Evolutionary conservation across 1,284 basidiomycete genomes (phyloP).

Genomic region (Tremellales sp.): DNA sequence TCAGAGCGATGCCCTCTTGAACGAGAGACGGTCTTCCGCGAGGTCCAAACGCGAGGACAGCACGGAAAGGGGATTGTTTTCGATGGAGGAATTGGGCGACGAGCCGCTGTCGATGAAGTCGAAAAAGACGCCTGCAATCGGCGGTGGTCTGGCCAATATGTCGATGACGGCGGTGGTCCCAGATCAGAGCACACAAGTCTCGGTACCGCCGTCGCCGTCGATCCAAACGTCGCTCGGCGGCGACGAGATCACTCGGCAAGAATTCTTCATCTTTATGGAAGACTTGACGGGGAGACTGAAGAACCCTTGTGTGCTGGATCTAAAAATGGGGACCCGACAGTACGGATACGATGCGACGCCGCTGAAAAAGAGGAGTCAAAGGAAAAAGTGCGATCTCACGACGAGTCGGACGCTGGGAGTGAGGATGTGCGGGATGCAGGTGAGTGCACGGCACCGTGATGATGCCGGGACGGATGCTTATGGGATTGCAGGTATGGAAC

Average conservation of each 20-base stretch:
- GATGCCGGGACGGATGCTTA: background rate
- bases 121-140: background rate
- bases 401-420: constrained; percentile 88
- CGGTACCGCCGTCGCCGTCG: constrained; percentile 33
- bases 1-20: constrained; percentile 26
- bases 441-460: constrained; percentile 49
- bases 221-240: constrained; percentile 11
- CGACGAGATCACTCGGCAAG: constrained; percentile 67
- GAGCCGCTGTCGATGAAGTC: constrained; percentile 17
- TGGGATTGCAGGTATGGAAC: constrained; percentile 74
- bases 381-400: constrained; percentile 95
- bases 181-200: constrained; percentile 28
- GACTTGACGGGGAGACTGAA: constrained; percentile 94
- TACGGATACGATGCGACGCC: constrained; percentile 94
- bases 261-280: constrained; percentile 98
- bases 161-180: background rate
- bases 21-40: constrained; percentile 4
- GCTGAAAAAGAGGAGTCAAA: constrained; percentile 93
- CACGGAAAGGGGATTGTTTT: constrained; percentile 45
- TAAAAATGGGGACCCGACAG: constrained; percentile 99
- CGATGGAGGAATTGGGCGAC: constrained; percentile 48
- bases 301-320: constrained; percentile 90
- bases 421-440: constrained; percentile 98
- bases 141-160: background rate
- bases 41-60: background rate